These are phyloP conservation scores for Pseudogymnoascus destructans DNA, from an alignment of 2,329 filamentous ascomycete species.

Conservation along the genomic window DNA sequence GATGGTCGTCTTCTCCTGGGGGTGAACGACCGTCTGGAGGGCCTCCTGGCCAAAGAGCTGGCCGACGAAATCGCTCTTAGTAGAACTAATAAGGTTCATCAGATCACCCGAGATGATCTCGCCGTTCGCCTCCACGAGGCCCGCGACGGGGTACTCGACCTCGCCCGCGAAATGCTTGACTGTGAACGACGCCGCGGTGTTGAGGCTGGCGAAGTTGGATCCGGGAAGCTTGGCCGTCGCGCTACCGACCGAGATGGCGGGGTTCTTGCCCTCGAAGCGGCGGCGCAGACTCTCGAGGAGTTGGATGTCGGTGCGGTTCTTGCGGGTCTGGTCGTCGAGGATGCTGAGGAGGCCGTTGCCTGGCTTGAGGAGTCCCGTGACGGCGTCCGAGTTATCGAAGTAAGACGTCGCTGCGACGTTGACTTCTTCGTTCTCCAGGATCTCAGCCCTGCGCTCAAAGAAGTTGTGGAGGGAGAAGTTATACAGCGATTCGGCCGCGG, in stretches of 20 bases:
- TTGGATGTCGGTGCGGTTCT: constrained; percentile 78
- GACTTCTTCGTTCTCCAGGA: constrained; percentile 90
- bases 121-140: constrained; percentile 86
- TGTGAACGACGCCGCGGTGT: constrained; percentile 68
- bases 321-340: constrained; percentile 85
- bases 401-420: constrained; percentile 84
- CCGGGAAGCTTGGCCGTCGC: constrained; percentile 66
- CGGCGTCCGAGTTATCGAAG: constrained; percentile 93
- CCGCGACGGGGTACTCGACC: constrained; percentile 81
- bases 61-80: constrained; percentile 76
- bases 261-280: constrained; percentile 89
- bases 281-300: constrained; percentile 82
- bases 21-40: constrained; percentile 83
- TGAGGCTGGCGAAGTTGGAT: constrained; percentile 80
- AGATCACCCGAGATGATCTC: constrained; percentile 92
- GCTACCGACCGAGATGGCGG: constrained; percentile 68
- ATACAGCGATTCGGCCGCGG: constrained; percentile 82
- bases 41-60: constrained; percentile 95
- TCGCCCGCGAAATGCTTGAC: constrained; percentile 94
- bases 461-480: constrained; percentile 91
- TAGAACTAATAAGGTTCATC: constrained; percentile 82
- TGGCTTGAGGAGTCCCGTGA: constrained; percentile 79
- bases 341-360: constrained; percentile 91
- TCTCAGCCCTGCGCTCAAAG: constrained; percentile 86
- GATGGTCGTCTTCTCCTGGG: constrained; percentile 76